Evolutionary conservation across 2,329 filamentous ascomycete genomes (phyloP).

Genomic region (Pezicula carpinea): DNA sequence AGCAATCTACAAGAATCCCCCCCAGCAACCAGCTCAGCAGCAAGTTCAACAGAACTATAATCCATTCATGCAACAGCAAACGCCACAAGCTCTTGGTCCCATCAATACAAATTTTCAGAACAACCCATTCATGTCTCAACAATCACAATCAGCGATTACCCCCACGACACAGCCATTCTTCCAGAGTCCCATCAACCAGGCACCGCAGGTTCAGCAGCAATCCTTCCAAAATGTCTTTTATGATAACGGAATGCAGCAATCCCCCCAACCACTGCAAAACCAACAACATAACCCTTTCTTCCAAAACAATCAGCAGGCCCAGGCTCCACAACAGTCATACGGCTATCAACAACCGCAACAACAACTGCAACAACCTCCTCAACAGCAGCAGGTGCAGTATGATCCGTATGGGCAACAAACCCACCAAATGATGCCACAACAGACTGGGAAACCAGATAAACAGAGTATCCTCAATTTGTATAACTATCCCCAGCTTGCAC

Average conservation of each 20-base stretch:
- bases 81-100: slow-evolving; percentile 2
- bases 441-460: slow-evolving; percentile 57
- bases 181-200: slow-evolving; percentile 21
- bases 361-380: slow-evolving; percentile 29
- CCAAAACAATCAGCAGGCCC: slow-evolving; percentile 11
- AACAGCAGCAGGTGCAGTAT: slow-evolving; percentile 25
- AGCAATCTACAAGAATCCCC: slow-evolving; percentile 23
- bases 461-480: slow-evolving; percentile 74
- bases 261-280: slow-evolving; percentile 17
- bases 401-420: slow-evolving; percentile 31
- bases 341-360: slow-evolving; percentile 13
- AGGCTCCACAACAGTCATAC: slow-evolving; percentile 32
- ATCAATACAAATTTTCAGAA: slow-evolving; percentile 29
- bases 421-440: slow-evolving; percentile 35
- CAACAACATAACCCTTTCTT: slow-evolving; percentile 21
- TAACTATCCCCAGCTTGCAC: slow-evolving; percentile 38
- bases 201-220: slow-evolving; percentile 28
- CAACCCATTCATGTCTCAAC: slow-evolving; percentile 35
- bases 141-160: slow-evolving; percentile 17
- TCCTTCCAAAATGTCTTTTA: slow-evolving; percentile 11
- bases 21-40: slow-evolving; percentile 16
- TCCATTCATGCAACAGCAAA: slow-evolving; percentile 25
- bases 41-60: slow-evolving; percentile 22
- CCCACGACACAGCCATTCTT: slow-evolving; percentile 21
- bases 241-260: slow-evolving; percentile 7